phyloP scores from a whole-genome alignment of 768 basidiomycete genomes.

The Russula abietina region DNA sequence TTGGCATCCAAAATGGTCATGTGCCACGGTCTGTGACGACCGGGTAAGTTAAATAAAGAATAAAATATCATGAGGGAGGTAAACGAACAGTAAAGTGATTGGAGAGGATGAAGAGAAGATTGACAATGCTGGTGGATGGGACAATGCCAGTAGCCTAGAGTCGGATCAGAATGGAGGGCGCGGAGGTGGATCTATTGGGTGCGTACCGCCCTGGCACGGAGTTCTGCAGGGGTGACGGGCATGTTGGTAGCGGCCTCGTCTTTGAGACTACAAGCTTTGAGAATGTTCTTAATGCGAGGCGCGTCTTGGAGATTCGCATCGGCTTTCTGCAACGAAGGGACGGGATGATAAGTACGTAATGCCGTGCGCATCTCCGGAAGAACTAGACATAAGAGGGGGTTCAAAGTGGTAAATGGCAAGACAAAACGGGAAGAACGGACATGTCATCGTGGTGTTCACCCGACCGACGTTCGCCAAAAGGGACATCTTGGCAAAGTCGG shows the following conservation, averaged over 20 bases:
- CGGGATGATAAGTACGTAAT: conserved; percentile 70
- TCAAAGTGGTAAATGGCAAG: background rate
- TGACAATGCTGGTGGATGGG: conserved; percentile 66
- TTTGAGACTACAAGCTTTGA: conserved; percentile 54
- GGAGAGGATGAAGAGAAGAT: conserved; percentile 64
- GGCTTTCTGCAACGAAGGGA: conserved; percentile 64
- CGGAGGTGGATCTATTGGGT: background rate
- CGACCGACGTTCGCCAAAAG: conserved; percentile 73
- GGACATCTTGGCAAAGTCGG: conserved; percentile 69
- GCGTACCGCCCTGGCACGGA: conserved; percentile 49
- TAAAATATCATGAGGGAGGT: background rate
- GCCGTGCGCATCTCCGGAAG: conserved; percentile 78
- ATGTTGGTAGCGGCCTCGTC: conserved; percentile 39
- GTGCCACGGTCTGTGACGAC: conserved; percentile 33
- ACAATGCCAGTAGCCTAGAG: conserved; percentile 40
- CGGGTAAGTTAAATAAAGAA: conserved; percentile 13
- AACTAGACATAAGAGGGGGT: conserved; percentile 37
- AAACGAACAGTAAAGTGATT: conserved; percentile 42
- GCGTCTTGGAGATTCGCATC: conserved; percentile 71
- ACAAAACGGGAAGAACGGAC: conserved; percentile 33
- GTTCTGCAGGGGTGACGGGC: conserved; percentile 52
- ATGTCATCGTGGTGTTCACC: conserved; percentile 79
- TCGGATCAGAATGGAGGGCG: conserved; percentile 12
- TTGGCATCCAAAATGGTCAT: conserved; percentile 34
- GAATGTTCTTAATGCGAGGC: conserved; percentile 68